Evolutionary conservation across 345 rosid species (phyloP), one percentile per base, ranked within the genome.

Genomic region (Lepidium sativum): DNA sequence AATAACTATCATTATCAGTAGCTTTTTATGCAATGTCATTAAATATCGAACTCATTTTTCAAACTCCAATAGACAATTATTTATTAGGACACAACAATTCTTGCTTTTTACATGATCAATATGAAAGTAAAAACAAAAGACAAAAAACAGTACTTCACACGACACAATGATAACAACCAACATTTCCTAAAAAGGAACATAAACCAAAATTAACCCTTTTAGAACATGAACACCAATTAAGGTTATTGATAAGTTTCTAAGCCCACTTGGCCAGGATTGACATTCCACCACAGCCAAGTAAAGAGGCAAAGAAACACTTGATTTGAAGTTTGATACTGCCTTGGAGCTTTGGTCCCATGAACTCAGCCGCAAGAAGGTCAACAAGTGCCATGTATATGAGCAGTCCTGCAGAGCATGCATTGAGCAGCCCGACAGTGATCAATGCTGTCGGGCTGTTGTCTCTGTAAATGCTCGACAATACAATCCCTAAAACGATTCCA

Each of bases 371-470:
- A 1, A 89, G 68, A 54, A 89, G 86, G 72, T 86, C 87, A 14
- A 89, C 91, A 53, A 86, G 48, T 13, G 91, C 94, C 89, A 83
- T 89, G 79, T 84, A 89, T 33, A 79, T 80, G 49, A 86, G 70
- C 8, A 89, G 67, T n/a, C 94, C 91, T 0, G 89, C 83, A 0
- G 91, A 86, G 11, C 84, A 83, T 0, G 86, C 91, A 41, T 84
- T 89, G 17, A 86, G 76, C 13, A 86, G 37, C 11, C 96, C 91
- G 6, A 78, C 85, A 12, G 83, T 78, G 59, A 83, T 84, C 61
- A 86, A 71, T 2, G 91, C 81, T 0, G 80, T 81, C 0, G 85
- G 91, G 43, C 87, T 81, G n/a, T 68, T 80, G 17, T 80, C 87
- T 8, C 73, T 79, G 61, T 84, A 80, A 6, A 74, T 45, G 4